phyloP scores from a whole-genome alignment of 768 basidiomycete genomes.

The Artomyces pyxidatus region DNA sequence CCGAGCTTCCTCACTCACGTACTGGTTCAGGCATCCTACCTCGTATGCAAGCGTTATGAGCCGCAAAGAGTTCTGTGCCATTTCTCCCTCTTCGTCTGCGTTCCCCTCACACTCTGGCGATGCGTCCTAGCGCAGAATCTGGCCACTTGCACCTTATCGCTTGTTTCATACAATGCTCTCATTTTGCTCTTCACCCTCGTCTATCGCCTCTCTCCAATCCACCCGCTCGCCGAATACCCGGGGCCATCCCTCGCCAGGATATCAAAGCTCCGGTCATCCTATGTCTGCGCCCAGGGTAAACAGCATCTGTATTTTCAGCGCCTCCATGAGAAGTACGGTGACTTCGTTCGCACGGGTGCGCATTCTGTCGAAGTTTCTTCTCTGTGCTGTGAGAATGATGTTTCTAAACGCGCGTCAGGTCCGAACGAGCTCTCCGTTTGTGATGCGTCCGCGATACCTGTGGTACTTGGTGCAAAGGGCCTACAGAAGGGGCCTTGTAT shows the following conservation, averaged over 20 bases:
- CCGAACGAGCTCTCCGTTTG: slow-evolving; percentile 53
- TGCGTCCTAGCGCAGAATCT: background rate
- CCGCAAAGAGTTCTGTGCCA: background rate
- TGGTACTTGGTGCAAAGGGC: slow-evolving; percentile 42
- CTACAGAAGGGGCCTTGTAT: slow-evolving; percentile 52
- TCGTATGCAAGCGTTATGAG: background rate
- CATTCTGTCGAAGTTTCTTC: background rate
- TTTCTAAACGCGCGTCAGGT: slow-evolving; percentile 27
- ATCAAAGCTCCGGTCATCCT: slow-evolving; percentile 9
- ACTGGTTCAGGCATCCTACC: background rate
- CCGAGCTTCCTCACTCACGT: too few species aligned
- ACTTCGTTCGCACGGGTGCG: slow-evolving; percentile 49
- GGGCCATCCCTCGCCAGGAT: slow-evolving; percentile 12
- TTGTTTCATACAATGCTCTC: background rate
- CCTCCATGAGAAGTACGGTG: slow-evolving; percentile 47
- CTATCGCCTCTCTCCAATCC: slow-evolving; percentile 20
- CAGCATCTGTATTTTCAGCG: slow-evolving; percentile 37
- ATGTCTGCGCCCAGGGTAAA: slow-evolving; percentile 9
- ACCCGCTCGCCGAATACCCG: slow-evolving; percentile 20
- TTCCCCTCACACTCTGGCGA: background rate
- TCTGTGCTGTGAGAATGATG: background rate
- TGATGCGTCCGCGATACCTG: slow-evolving; percentile 33
- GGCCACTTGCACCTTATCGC: background rate
- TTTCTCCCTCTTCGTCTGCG: background rate
- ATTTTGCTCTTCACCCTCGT: slow-evolving; percentile 7